phyloP scores from a whole-genome alignment of 192 early-diverging fungal genomes.

The Backusella westeae region DNA sequence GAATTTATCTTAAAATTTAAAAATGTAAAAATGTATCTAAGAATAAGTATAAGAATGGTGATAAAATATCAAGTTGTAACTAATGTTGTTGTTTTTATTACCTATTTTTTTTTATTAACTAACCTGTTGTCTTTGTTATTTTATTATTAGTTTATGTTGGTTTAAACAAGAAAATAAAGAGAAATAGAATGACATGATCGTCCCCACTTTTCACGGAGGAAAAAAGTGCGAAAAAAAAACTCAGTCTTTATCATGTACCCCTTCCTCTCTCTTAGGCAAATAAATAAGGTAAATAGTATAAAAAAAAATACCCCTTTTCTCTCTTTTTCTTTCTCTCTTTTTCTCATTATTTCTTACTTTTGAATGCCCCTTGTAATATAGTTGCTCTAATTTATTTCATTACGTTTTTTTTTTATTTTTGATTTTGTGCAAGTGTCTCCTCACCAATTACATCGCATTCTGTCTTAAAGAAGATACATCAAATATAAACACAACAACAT shows the following conservation, averaged over 20 bases:
- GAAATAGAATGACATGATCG: conserved; percentile 1
- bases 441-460: background rate
- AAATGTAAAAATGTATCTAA: background rate
- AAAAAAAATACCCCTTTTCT: background rate
- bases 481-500: background rate
- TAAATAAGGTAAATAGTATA: background rate
- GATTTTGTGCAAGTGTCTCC: conserved; percentile 6
- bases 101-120: background rate
- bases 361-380: conserved; percentile 5
- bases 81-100: background rate
- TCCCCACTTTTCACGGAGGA: conserved; percentile 1
- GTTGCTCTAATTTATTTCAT: background rate
- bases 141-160: background rate
- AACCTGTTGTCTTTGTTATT: background rate
- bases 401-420: background rate
- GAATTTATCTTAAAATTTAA: background rate
- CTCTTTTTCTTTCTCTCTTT: background rate
- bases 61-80: background rate
- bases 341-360: background rate
- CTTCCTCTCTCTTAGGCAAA: conserved; percentile 1
- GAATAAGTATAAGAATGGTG: background rate
- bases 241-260: conserved; percentile 1
- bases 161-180: background rate
- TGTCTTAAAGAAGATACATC: background rate
- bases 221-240: background rate